A percentile compares a stretch with the other conserved stretches of the same genome.
phyloP scores from a whole-genome alignment of 1,139 yeast genomes.

The Saccharomyces uvarum region DNA sequence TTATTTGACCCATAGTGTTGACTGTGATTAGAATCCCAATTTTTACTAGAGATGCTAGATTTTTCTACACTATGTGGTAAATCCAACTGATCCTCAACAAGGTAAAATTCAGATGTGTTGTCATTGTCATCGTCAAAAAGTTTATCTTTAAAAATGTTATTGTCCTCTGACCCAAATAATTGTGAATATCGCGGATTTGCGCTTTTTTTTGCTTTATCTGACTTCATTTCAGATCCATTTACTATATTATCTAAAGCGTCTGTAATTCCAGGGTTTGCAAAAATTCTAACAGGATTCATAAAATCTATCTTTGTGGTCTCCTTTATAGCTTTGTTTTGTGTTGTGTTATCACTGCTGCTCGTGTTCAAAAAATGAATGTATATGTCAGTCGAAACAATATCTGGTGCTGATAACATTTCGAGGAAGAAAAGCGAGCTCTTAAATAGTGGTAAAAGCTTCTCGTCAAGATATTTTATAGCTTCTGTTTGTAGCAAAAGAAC shows the following conservation, averaged over 20 bases:
- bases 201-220: background rate
- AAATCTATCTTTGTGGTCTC: slow-evolving; percentile 3
- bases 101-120: slow-evolving; percentile 4
- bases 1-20: background rate
- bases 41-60: background rate
- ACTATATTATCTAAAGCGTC: slow-evolving; percentile 20
- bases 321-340: background rate
- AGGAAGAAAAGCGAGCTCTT: slow-evolving; percentile 44
- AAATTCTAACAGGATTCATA: slow-evolving; percentile 9
- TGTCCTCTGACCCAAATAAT: background rate
- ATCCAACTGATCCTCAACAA: slow-evolving; percentile 7
- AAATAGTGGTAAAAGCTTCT: slow-evolving; percentile 49
- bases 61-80: background rate
- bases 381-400: slow-evolving; percentile 7
- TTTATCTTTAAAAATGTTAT: slow-evolving; percentile 5
- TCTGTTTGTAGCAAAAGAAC: slow-evolving; percentile 51
- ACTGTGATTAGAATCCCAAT: background rate
- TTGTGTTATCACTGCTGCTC: background rate
- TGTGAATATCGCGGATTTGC: background rate
- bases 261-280: slow-evolving; percentile 17
- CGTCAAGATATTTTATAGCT: slow-evolving; percentile 42
- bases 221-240: slow-evolving; percentile 6
- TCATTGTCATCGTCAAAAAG: slow-evolving; percentile 9
- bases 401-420: slow-evolving; percentile 30
- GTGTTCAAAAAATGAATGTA: background rate